Conservation (phyloP, 2,329 filamentous ascomycete genomes). For the Neofusicoccum sp. region DNA sequence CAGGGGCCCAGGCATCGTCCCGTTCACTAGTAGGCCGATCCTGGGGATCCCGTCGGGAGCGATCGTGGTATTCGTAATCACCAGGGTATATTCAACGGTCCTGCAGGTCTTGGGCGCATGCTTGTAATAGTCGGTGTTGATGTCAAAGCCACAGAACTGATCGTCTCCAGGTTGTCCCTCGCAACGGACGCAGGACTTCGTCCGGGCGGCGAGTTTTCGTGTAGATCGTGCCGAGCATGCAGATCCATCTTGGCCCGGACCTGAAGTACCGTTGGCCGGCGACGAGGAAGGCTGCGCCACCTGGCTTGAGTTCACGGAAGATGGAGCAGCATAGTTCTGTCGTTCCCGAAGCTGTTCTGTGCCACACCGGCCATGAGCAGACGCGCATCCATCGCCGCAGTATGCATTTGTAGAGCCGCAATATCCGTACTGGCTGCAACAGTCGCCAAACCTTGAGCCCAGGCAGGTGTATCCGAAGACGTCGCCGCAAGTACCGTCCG, state of each 20-base stretch:
- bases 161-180: slow-evolving; percentile 37
- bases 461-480: slow-evolving; percentile 28
- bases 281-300: background rate
- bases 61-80: slow-evolving; percentile 46
- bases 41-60: slow-evolving; percentile 50
- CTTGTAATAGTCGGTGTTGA: slow-evolving; percentile 40
- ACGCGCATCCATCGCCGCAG: slow-evolving; percentile 20
- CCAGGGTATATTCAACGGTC: slow-evolving; percentile 47
- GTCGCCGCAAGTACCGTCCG: slow-evolving; percentile 27
- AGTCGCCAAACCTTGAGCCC: slow-evolving; percentile 28
- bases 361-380: slow-evolving; percentile 17
- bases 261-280: background rate
- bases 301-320: background rate
- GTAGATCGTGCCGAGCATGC: background rate
- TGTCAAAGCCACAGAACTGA: slow-evolving; percentile 38
- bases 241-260: background rate
- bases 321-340: background rate
- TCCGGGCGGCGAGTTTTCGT: background rate
- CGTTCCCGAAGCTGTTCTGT: background rate
- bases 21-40: slow-evolving; percentile 47
- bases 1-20: slow-evolving; percentile 51
- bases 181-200: slow-evolving; percentile 28
- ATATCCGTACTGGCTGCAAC: slow-evolving; percentile 29
- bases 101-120: slow-evolving; percentile 42
- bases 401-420: slow-evolving; percentile 20